These are phyloP conservation scores for Musa schizocarpa DNA, from an alignment of 176 grass and related monocot species.

Conservation along the genomic window DNA sequence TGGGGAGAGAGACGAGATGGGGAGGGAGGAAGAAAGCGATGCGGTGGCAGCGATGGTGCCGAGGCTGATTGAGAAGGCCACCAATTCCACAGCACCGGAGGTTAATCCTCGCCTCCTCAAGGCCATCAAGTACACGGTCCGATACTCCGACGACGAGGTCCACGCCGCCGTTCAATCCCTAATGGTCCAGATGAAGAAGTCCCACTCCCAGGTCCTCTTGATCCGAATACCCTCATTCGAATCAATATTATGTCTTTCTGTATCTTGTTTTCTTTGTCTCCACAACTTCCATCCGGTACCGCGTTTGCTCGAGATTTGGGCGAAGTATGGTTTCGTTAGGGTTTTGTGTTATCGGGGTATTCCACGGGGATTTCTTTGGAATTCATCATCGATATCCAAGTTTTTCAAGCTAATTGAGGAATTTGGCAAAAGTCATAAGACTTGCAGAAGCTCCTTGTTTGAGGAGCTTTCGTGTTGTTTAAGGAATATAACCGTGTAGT, in stretches of 20 bases:
- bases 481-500: no score
- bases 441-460: not conserved
- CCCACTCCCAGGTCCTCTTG: slow-evolving; percentile 55
- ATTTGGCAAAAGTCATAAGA: not conserved
- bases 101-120: slow-evolving; percentile 57
- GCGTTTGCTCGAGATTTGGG: not conserved
- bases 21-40: not conserved
- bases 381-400: not conserved
- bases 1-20: not conserved
- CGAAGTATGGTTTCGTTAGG: not conserved
- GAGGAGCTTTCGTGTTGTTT: not conserved
- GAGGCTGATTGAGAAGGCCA: slow-evolving; percentile 60
- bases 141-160: slow-evolving; percentile 46
- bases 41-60: not conserved
- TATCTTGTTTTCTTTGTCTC: not conserved
- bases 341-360: not conserved
- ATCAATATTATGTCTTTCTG: not conserved
- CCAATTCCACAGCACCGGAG: slow-evolving; percentile 52
- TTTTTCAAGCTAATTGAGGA: not conserved
- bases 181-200: slow-evolving; percentile 63
- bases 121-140: slow-evolving; percentile 66
- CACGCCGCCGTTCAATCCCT: slow-evolving; percentile 44
- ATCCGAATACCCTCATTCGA: not conserved
- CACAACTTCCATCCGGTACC: not conserved
- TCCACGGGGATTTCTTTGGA: not conserved